phyloP scores from a whole-genome alignment of 164 flowering plant genomes.

The Kingdonia uniflora region DNA sequence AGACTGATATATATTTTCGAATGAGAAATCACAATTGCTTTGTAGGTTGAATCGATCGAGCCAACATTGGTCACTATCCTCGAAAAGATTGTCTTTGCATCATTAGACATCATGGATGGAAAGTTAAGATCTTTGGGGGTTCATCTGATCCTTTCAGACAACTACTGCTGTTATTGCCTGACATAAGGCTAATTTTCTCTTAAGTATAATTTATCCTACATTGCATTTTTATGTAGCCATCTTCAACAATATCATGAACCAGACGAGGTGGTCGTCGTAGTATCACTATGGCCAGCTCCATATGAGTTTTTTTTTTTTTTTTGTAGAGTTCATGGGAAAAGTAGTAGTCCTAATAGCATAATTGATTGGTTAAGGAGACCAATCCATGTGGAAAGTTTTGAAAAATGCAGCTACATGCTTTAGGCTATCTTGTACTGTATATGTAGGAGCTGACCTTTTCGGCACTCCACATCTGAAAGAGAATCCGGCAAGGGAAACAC shows the following conservation, averaged over 20 bases:
- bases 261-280: conserved; percentile 18
- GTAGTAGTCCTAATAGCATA: conserved; percentile 9
- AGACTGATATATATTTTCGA: conserved; percentile 13
- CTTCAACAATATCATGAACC: neutral
- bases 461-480: no score
- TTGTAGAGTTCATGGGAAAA: neutral
- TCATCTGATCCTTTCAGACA: conserved; percentile 12
- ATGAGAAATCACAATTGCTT: conserved; percentile 4
- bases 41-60: conserved; percentile 20
- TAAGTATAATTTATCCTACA: conserved; percentile 22
- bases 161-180: conserved; percentile 20
- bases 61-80: conserved; percentile 50
- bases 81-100: neutral
- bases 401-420: conserved; percentile 13
- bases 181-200: conserved; percentile 8
- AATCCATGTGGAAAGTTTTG: conserved; percentile 6
- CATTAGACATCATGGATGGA: no score
- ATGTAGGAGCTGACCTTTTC: no score
- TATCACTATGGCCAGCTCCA: conserved; percentile 45
- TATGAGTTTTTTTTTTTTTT: conserved; percentile 16
- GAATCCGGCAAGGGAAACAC: no score
- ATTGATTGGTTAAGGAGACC: conserved; percentile 8
- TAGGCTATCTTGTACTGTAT: no score
- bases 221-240: conserved; percentile 6
- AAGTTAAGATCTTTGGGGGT: conserved; percentile 22